These are phyloP conservation scores for Paralagenidium karlingii DNA, from an alignment of 352 stramenopile species.

Conservation along the genomic window DNA sequence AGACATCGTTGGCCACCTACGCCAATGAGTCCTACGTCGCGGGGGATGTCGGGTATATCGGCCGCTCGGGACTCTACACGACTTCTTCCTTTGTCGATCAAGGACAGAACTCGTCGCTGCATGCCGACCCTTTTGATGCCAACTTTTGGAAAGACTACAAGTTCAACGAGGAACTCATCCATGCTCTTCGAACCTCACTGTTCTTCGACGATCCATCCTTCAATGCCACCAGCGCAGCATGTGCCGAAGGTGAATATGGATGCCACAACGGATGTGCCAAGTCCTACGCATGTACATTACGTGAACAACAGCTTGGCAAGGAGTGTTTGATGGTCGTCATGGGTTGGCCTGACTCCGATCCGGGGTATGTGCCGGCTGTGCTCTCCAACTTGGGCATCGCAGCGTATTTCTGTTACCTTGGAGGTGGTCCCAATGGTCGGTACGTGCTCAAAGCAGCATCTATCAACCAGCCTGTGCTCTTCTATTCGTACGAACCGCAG, in stretches of 20 bases:
- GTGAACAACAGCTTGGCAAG: constrained; percentile 11
- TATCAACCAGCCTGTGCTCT: constrained; percentile 15
- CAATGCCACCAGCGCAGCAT: constrained; percentile 6
- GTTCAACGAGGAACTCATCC: constrained; percentile 19
- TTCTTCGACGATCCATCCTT: constrained; percentile 15
- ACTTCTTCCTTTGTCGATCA: constrained; percentile 18
- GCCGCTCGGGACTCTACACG: constrained; percentile 22
- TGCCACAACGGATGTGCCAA: constrained; percentile 32
- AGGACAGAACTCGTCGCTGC: constrained; percentile 10
- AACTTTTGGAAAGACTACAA: constrained; percentile 49
- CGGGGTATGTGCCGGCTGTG: constrained; percentile 21
- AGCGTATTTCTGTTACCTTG: constrained; percentile 53
- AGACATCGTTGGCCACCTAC: constrained; percentile 18
- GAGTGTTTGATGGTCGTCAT: constrained; percentile 30
- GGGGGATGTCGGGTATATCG: constrained; percentile 16
- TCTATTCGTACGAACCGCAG: constrained; percentile 43
- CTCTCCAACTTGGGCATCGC: constrained; percentile 31
- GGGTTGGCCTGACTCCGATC: constrained; percentile 27
- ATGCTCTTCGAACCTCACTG: constrained; percentile 5
- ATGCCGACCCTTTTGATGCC: constrained; percentile 13
- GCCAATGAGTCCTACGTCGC: no score
- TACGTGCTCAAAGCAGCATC: constrained; percentile 18
- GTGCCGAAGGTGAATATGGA: constrained; percentile 15
- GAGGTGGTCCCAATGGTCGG: constrained; percentile 15
- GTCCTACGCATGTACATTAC: constrained; percentile 23